Evolutionary conservation across 768 basidiomycete species (phyloP).

Genomic region (Kwoniella sp.): DNA sequence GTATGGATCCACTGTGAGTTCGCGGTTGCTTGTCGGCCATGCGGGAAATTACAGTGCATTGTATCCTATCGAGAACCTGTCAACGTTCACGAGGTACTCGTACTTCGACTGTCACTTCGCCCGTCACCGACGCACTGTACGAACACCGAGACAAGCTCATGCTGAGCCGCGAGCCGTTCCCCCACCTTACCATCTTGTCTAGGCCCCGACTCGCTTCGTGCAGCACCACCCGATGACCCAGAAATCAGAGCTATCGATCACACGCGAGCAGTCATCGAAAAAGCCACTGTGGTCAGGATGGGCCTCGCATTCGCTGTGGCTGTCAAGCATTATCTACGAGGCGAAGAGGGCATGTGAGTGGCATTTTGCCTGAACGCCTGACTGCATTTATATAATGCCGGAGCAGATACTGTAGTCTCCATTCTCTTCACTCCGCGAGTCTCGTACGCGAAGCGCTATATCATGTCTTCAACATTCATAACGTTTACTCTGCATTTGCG

Average conservation of each 20-base stretch:
- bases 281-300: conserved; percentile 48
- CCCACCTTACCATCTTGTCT: not conserved
- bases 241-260: conserved; percentile 28
- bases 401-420: no score
- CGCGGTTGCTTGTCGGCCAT: not conserved
- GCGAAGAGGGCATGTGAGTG: conserved; percentile 54
- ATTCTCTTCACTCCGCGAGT: no score
- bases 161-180: not conserved
- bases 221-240: conserved; percentile 28
- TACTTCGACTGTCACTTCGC: not conserved
- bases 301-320: conserved; percentile 51
- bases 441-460: no score
- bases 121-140: not conserved
- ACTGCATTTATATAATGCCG: no score
- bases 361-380: no score
- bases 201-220: conserved; percentile 39
- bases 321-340: conserved; percentile 54
- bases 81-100: no score
- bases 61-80: not conserved
- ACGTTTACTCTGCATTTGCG: no score
- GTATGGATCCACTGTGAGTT: conserved; percentile 52
- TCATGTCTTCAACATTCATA: no score
- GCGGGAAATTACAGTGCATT: not conserved
- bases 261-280: conserved; percentile 39
- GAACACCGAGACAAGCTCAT: no score